phyloP scores from a whole-genome alignment of 177 flowering plant species.

The Telopea speciosissima region DNA sequence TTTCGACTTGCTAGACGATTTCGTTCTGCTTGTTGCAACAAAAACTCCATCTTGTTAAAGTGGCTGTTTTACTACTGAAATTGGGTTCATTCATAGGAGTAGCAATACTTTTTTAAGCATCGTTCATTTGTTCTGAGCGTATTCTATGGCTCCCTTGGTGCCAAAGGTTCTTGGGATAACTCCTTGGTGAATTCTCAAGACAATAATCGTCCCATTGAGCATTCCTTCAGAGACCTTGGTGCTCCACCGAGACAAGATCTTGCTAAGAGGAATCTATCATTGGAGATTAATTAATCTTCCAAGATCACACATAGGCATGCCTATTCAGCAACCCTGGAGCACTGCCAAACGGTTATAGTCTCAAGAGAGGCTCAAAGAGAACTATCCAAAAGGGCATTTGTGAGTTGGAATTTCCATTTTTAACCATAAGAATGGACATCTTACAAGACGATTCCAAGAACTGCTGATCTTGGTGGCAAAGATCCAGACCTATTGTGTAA shows the following conservation, averaged over 20 bases:
- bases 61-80: no score
- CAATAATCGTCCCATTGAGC: slow-evolving; percentile 10
- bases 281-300: slow-evolving; percentile 29
- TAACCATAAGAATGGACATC: slow-evolving; percentile 61
- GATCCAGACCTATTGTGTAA: slow-evolving; percentile 94
- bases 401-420: slow-evolving; percentile 38
- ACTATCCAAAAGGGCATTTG: slow-evolving; percentile 4
- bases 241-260: slow-evolving; percentile 17
- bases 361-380: slow-evolving; percentile 12
- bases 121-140: not conserved
- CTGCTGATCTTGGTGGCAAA: slow-evolving; percentile 84
- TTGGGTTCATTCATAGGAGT: no score
- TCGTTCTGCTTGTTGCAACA: not conserved
- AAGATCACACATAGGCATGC: slow-evolving; percentile 15
- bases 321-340: slow-evolving; percentile 4
- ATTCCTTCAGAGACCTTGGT: slow-evolving; percentile 10
- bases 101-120: no score
- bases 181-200: slow-evolving; percentile 46
- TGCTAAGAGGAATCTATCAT: slow-evolving; percentile 42
- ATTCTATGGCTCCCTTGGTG: slow-evolving; percentile 49
- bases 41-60: no score
- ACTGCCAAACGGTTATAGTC: slow-evolving; percentile 7
- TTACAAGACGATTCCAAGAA: slow-evolving; percentile 60
- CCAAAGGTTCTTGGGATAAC: slow-evolving; percentile 59
- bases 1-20: no score